Conservation (phyloP, 805 yeast species). For the Teunomyces pallodes region DNA sequence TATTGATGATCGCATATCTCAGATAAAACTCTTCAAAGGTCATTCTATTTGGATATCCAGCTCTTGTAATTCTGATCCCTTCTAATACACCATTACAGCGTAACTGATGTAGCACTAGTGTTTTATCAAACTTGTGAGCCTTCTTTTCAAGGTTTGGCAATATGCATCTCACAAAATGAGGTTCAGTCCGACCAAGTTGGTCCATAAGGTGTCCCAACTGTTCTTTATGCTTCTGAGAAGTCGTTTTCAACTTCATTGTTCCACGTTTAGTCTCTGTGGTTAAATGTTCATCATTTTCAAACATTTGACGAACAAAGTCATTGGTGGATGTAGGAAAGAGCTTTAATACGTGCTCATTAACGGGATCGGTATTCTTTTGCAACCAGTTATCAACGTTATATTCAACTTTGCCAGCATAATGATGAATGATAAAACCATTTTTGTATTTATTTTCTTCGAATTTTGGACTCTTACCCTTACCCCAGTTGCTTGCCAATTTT, state of each 20-base stretch:
- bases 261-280: conserved; percentile 36
- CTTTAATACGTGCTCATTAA: conserved; percentile 69
- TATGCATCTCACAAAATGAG: conserved; percentile 96
- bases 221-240: conserved; percentile 84
- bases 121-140: conserved; percentile 69
- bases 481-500: conserved; percentile 69
- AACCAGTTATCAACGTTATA: conserved; percentile 91
- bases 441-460: conserved; percentile 73
- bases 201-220: conserved; percentile 71
- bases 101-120: conserved; percentile 79
- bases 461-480: conserved; percentile 39
- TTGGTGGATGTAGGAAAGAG: conserved; percentile 60
- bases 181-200: conserved; percentile 77
- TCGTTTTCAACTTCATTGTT: conserved; percentile 47
- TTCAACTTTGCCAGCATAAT: conserved; percentile 96
- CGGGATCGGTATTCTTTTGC: conserved; percentile 90
- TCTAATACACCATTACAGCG: conserved; percentile 97
- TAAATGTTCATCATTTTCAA: conserved; percentile 37
- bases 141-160: conserved; percentile 79
- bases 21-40: conserved; percentile 75
- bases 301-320: conserved; percentile 54
- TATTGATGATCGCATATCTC: conserved; percentile 70
- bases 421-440: conserved; percentile 79
- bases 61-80: conserved; percentile 95
- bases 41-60: conserved; percentile 94